Conservation (phyloP, 768 basidiomycete species). For the Leccinellum luteum region DNA sequence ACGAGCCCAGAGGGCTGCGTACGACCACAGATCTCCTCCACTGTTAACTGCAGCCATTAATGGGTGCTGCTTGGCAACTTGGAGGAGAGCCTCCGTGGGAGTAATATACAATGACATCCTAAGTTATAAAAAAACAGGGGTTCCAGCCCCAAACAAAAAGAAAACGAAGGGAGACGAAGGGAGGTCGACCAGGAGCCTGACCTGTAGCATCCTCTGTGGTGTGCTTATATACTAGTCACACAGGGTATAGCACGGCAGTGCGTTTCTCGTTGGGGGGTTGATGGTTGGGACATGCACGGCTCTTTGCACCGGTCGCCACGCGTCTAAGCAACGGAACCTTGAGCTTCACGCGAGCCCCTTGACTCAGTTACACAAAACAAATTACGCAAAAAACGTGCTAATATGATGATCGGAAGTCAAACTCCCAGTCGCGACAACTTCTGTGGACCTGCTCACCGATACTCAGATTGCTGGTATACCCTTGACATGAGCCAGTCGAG, state of each 20-base stretch:
- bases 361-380: no score
- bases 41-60: constrained; percentile 19
- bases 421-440: background rate
- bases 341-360: background rate
- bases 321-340: background rate
- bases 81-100: constrained; percentile 31
- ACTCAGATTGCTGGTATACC: background rate
- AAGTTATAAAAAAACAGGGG: constrained; percentile 7
- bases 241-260: background rate
- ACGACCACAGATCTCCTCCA: constrained; percentile 26
- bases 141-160: constrained; percentile 18
- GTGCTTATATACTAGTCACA: constrained; percentile 8
- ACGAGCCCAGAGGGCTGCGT: constrained; percentile 32
- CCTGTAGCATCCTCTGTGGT: background rate
- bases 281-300: constrained; percentile 5
- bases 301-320: background rate
- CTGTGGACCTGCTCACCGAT: background rate
- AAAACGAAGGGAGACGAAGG: constrained; percentile 10
- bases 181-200: constrained; percentile 27
- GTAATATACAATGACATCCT: constrained; percentile 19
- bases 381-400: background rate
- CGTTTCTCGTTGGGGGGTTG: background rate
- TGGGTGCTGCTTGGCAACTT: constrained; percentile 29
- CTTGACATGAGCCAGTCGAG: background rate
- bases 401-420: background rate